Percentiles rank a stretch among this genome's conserved stretches.
These are phyloP conservation scores for Ustilago crameri DNA, from an alignment of 1,284 basidiomycete genomes.

Conservation along the genomic window DNA sequence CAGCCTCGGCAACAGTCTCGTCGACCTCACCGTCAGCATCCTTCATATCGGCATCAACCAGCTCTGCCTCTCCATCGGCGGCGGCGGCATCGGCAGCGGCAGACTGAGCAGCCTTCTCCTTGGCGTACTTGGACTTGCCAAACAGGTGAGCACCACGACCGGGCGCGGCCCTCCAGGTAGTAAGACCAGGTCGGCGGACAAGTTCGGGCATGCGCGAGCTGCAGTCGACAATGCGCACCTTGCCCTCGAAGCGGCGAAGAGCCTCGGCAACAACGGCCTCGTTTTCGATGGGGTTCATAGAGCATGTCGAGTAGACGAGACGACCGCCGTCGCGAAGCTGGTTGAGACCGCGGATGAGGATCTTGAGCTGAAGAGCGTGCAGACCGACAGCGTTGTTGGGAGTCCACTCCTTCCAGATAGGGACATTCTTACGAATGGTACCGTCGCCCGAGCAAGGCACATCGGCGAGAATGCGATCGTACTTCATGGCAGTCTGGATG, in stretches of 20 bases:
- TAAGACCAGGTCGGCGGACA: slow-evolving; percentile 72
- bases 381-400: slow-evolving; percentile 88
- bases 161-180: slow-evolving; percentile 63
- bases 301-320: slow-evolving; percentile 98
- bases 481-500: slow-evolving; percentile 74
- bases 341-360: slow-evolving; percentile 89
- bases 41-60: slow-evolving; percentile 36
- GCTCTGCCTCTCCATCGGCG: slow-evolving; percentile 24
- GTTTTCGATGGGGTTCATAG: slow-evolving; percentile 96
- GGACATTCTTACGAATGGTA: slow-evolving; percentile 91
- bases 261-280: slow-evolving; percentile 92
- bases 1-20: slow-evolving; percentile 14
- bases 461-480: slow-evolving; percentile 94
- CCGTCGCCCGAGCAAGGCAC: slow-evolving; percentile 98
- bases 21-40: slow-evolving; percentile 43
- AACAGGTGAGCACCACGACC: slow-evolving; percentile 58
- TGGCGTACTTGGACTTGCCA: slow-evolving; percentile 44
- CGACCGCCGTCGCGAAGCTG: slow-evolving; percentile 86
- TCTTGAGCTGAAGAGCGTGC: slow-evolving; percentile 91
- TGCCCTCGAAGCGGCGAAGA: slow-evolving; percentile 69
- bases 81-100: slow-evolving; percentile 23
- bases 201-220: slow-evolving; percentile 78
- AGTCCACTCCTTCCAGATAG: slow-evolving; percentile 94
- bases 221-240: slow-evolving; percentile 85
- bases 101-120: slow-evolving; percentile 32